phyloP scores from a whole-genome alignment of 2,329 filamentous ascomycete species.

The Chaetomium strumarium region DNA sequence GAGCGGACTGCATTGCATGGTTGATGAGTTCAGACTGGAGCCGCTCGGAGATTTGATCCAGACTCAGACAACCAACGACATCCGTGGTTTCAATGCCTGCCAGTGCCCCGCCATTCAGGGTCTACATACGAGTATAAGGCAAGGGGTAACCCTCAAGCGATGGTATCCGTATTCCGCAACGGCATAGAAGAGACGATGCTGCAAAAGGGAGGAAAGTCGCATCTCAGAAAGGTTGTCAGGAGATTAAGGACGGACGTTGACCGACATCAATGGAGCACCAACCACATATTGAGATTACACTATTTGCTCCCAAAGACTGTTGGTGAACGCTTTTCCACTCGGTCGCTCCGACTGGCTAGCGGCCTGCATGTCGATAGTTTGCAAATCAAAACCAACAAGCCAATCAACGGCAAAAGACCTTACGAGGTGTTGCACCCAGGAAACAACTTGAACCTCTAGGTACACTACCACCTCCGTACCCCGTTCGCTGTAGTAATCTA shows the following conservation, averaged over 20 bases:
- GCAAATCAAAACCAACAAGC: conserved; percentile 4
- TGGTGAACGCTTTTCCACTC: background rate
- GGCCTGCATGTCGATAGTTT: conserved; percentile 1
- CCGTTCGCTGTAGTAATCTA: too few species aligned
- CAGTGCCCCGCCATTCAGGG: background rate
- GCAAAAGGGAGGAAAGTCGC: background rate
- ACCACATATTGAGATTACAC: too few species aligned
- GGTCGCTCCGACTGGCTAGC: background rate
- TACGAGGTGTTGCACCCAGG: background rate
- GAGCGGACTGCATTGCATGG: background rate
- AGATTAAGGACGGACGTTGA: background rate
- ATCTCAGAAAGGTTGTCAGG: background rate
- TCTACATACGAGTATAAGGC: background rate
- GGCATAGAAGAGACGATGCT: background rate
- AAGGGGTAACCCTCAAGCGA: background rate
- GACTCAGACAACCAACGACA: background rate
- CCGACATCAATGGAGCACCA: background rate
- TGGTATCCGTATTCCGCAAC: too few species aligned
- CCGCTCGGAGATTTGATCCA: conserved; percentile 18
- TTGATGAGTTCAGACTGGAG: conserved; percentile 7
- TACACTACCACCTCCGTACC: too few species aligned
- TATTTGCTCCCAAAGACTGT: too few species aligned
- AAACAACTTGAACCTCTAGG: too few species aligned
- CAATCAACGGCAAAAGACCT: conserved; percentile 2
- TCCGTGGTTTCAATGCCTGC: background rate